Base-by-base conservation (phyloP, 352 stramenopile genomes). In the Phytophthora meadii region DNA sequence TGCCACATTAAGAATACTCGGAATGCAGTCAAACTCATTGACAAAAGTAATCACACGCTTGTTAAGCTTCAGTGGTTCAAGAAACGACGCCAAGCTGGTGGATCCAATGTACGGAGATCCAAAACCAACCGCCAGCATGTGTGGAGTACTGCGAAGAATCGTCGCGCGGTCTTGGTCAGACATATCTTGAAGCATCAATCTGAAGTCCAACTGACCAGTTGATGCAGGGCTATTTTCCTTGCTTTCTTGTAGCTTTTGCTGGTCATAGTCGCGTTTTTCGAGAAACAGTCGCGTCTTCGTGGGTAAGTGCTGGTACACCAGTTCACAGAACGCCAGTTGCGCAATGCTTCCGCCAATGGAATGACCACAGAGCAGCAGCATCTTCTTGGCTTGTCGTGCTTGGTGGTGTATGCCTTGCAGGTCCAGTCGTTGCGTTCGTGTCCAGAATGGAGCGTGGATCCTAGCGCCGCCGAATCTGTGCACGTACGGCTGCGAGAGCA, bases 1-100 rank as follows among this genome's bases (percentile, higher is more conserved):
- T 0, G 87, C 86, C 9, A 94, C 74, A 54, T 96, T 93, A 25
- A 94, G 64, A 57, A 96, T 89, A 24, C 84, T 85, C 3, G 88
- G 88, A 49, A 96, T 93, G 66, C 87, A 96, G 61, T 96, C 88
- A 53, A 88, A 83, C 60, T 96, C 87, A 59, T 96, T 94, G 17
- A 96, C 88, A 47, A 96, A 81, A 30, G 85, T 93, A 39, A 94
- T 60, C 48, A 91, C 60, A 12, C 82, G 77, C 44, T 81, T 79
- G 1, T 56, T 69, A 17, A 94, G 62, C 1, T 68, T 72, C n/a
- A 93, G 50, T 9, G 72, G 49, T 28, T 78, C 61, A 28, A 96
- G 49, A 58, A 90, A 92, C 22, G 58, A 50, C 8, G 54, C 28
- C 9, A 91, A 59, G 3, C 70, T 68, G 9, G 76, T 60, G 1